phyloP scores from a whole-genome alignment of 306 rosid genomes.

The Malus sieversii region DNA sequence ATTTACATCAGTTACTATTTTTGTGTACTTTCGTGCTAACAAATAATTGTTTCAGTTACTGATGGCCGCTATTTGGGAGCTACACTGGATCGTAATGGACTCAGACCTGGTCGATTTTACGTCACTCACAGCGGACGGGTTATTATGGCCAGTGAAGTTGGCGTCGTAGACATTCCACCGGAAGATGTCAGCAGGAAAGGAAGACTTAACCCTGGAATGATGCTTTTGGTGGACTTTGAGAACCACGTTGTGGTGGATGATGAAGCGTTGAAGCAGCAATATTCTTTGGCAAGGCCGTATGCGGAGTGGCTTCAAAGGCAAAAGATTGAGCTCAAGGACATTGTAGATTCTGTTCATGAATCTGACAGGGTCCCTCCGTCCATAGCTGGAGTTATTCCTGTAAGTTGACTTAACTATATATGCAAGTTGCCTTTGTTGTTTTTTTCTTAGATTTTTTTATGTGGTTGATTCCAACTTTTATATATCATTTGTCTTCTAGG shows the following conservation, averaged over 20 bases:
- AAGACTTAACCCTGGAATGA: conserved; percentile 97
- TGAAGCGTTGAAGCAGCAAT: conserved; percentile 87
- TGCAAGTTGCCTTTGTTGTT: not conserved
- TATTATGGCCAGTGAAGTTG: conserved; percentile 98
- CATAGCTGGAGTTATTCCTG: conserved; percentile 65
- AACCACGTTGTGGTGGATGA: conserved; percentile 85
- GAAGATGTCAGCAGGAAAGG: conserved; percentile 89
- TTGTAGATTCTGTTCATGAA: conserved; percentile 63
- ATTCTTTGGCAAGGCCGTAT: conserved; percentile 84
- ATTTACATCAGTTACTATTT: not conserved
- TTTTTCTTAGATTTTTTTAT: not conserved
- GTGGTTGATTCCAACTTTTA: conserved; percentile 6
- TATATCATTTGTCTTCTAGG: conserved; percentile 35
- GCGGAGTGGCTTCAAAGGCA: conserved; percentile 83
- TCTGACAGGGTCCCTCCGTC: conserved; percentile 57
- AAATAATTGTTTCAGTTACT: conserved; percentile 51
- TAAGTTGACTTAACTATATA: conserved; percentile 30
- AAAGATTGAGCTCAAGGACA: conserved; percentile 80
- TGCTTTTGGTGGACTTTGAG: conserved; percentile 97
- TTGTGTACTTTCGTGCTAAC: not conserved
- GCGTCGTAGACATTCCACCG: conserved; percentile 91
- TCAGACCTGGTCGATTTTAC: conserved; percentile 95
- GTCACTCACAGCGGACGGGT: conserved; percentile 95
- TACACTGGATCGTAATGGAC: conserved; percentile 92
- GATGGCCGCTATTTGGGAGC: conserved; percentile 99